phyloP scores from a whole-genome alignment of 164 flowering plant genomes.

The Chimonanthus salicifolius region DNA sequence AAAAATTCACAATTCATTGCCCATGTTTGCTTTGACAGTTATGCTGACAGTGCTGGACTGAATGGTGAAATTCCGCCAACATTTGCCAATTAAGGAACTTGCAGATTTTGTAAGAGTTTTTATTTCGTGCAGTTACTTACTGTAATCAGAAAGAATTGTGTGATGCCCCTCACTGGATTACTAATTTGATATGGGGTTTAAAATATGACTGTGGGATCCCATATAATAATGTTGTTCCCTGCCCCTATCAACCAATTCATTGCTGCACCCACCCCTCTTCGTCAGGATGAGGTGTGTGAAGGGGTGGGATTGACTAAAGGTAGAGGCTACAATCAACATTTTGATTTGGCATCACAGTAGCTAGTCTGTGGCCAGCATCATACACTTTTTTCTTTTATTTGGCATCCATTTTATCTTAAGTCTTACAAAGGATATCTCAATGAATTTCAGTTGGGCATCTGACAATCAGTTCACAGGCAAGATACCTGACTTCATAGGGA shows the following conservation, averaged over 20 bases:
- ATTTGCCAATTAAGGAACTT: slow-evolving; percentile 22
- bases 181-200: too few relatives aligned
- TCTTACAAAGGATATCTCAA: neutral
- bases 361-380: neutral
- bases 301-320: neutral
- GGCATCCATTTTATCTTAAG: neutral
- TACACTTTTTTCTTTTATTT: neutral
- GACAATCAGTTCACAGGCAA: slow-evolving; percentile 53
- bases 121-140: too few relatives aligned
- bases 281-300: too few relatives aligned
- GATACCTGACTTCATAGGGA: slow-evolving; percentile 68
- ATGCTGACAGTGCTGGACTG: slow-evolving; percentile 30
- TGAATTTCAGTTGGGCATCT: slow-evolving; percentile 53
- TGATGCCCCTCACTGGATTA: too few relatives aligned
- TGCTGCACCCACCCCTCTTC: neutral
- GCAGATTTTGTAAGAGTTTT: slow-evolving; percentile 24
- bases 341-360: neutral
- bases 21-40: slow-evolving; percentile 15
- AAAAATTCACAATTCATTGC: neutral
- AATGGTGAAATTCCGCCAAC: slow-evolving; percentile 37
- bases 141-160: neutral
- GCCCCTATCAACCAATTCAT: neutral
- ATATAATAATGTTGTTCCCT: too few relatives aligned
- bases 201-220: neutral
- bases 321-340: neutral